phyloP scores from a whole-genome alignment of 2,329 filamentous ascomycete species.

The Huntiella moniliformis region DNA sequence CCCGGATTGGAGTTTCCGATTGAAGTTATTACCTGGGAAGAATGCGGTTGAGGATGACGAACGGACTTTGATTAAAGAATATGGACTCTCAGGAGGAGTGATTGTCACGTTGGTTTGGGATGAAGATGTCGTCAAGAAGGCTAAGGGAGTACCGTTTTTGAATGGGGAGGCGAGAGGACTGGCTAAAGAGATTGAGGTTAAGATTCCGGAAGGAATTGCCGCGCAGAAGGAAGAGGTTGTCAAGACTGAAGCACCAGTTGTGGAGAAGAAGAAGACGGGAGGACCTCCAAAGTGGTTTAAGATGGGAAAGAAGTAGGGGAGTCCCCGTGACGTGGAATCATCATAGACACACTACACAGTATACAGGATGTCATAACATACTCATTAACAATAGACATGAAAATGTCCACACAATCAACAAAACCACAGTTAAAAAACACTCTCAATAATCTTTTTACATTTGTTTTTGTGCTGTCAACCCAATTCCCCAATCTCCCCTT shows the following conservation, averaged over 20 bases:
- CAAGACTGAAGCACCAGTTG: conserved; percentile 13
- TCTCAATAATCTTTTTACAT: conserved; percentile 8
- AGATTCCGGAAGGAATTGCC: conserved; percentile 24
- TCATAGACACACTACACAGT: not conserved
- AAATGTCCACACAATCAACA: not conserved
- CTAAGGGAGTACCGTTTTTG: conserved; percentile 38
- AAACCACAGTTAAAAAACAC: not conserved
- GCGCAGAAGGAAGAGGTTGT: conserved; percentile 20
- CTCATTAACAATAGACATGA: not conserved
- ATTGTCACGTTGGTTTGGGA: conserved; percentile 64
- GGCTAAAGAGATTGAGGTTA: conserved; percentile 49
- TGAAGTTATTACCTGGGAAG: conserved; percentile 43
- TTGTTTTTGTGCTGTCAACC: conserved; percentile 11
- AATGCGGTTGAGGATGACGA: conserved; percentile 29
- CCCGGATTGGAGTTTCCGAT: conserved; percentile 46
- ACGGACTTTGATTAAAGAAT: conserved; percentile 45
- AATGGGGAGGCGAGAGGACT: conserved; percentile 36
- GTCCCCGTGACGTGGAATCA: not conserved
- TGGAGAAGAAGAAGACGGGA: conserved; percentile 17
- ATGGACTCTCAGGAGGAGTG: conserved; percentile 46
- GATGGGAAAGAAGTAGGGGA: conserved; percentile 46
- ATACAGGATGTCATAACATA: not conserved
- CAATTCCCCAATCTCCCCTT: conserved; percentile 2
- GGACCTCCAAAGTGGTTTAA: conserved; percentile 53
- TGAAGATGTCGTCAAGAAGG: conserved; percentile 36